Percentiles rank a stretch among this genome's conserved stretches.
These are phyloP conservation scores for Chytridium lagenaria DNA, from an alignment of 371 early-diverging fungal species.

Conservation along the genomic window DNA sequence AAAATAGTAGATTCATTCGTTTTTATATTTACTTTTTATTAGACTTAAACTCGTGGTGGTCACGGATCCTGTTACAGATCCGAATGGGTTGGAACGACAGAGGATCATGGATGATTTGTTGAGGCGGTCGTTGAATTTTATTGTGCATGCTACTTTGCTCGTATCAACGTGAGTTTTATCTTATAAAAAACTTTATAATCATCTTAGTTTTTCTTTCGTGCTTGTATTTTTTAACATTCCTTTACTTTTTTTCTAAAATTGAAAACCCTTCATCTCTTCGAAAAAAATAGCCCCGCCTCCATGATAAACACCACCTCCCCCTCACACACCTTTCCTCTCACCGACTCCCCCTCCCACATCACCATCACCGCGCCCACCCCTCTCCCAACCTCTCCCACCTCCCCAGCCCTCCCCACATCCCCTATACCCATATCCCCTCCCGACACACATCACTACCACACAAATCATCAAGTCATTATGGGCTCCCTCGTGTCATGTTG, in stretches of 20 bases:
- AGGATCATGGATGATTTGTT: not conserved
- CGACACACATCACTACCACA: constrained; percentile 6
- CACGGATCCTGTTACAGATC: not conserved
- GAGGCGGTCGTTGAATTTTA: not conserved
- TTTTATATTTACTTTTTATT: too few species aligned
- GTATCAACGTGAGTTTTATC: constrained; percentile 12
- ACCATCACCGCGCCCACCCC: not conserved
- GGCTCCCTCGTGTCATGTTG: constrained; percentile 39
- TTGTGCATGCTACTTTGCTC: constrained; percentile 1
- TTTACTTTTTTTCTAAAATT: not conserved
- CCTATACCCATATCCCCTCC: too few species aligned
- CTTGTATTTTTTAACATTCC: not conserved
- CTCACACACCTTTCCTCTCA: not conserved
- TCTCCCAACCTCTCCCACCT: not conserved
- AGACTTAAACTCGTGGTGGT: not conserved
- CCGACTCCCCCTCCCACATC: not conserved
- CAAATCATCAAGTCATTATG: constrained; percentile 31
- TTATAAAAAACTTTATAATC: not conserved
- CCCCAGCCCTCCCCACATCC: not conserved
- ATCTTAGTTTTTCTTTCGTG: not conserved
- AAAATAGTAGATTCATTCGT: not conserved
- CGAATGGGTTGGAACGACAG: not conserved
- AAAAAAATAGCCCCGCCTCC: not conserved
- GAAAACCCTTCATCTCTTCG: not conserved
- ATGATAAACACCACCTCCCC: not conserved